A percentile compares a stretch with the other conserved stretches of the same genome.
Conservation (phyloP, 164 flowering plant genomes). For the Protea cynaroides region DNA sequence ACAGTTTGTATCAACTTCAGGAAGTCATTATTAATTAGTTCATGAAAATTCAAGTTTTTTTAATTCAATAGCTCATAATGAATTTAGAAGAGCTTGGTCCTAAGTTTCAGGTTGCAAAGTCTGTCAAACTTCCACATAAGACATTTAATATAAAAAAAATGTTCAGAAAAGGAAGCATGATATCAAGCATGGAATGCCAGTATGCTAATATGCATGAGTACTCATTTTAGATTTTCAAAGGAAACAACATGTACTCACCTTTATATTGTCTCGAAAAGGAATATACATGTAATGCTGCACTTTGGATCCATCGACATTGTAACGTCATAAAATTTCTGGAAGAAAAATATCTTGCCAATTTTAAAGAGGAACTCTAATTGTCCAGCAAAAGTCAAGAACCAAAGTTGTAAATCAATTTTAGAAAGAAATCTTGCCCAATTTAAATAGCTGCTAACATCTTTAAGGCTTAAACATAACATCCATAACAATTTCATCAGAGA, state of each 20-base stretch:
- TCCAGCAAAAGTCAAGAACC: neutral
- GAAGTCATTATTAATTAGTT: too few relatives aligned
- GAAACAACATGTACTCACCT: constrained; percentile 22
- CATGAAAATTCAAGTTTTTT: too few relatives aligned
- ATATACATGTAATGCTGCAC: constrained; percentile 14
- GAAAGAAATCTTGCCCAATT: too few relatives aligned
- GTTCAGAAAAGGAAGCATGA: neutral
- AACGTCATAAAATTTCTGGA: constrained; percentile 36
- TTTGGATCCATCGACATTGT: constrained; percentile 22
- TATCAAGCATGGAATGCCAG: neutral
- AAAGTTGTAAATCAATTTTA: neutral
- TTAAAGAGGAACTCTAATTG: neutral
- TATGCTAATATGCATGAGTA: neutral
- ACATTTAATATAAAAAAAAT: too few relatives aligned
- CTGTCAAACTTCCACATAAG: too few relatives aligned
- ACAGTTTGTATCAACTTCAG: too few relatives aligned
- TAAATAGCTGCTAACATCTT: too few relatives aligned
- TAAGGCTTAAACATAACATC: too few relatives aligned
- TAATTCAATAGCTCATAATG: too few relatives aligned
- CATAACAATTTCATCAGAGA: too few relatives aligned
- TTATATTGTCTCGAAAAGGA: neutral
- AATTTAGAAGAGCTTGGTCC: too few relatives aligned
- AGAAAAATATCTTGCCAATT: neutral
- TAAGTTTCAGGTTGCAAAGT: too few relatives aligned
- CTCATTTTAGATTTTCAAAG: neutral